phyloP scores from a whole-genome alignment of 257 asterid genomes.

The Solanum rostratum region DNA sequence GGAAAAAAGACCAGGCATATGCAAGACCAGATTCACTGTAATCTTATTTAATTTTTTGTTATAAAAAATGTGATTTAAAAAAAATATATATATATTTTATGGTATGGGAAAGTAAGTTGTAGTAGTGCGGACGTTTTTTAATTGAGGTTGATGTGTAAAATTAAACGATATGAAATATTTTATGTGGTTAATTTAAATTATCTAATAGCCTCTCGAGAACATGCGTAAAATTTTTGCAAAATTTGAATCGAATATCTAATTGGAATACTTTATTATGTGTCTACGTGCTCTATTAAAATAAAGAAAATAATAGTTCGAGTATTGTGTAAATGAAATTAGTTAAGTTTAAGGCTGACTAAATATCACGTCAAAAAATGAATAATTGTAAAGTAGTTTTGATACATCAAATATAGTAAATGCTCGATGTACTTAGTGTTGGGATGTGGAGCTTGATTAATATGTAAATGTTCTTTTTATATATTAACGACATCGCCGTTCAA shows the following conservation, averaged over 20 bases:
- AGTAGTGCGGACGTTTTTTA: background rate
- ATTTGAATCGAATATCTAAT: background rate
- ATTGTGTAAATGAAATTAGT: background rate
- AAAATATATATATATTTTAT: background rate
- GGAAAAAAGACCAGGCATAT: background rate
- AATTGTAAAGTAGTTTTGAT: background rate
- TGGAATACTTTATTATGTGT: background rate
- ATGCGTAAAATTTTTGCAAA: no score
- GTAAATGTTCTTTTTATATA: no score
- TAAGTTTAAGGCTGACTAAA: background rate
- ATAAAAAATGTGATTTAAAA: background rate
- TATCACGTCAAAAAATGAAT: background rate
- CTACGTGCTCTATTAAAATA: background rate
- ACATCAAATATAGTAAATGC: background rate
- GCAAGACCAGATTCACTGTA: conserved; percentile 16
- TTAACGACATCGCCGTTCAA: no score
- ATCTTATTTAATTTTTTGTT: background rate
- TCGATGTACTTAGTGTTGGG: background rate
- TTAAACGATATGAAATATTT: background rate
- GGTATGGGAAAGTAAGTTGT: background rate
- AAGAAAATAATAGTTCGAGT: background rate
- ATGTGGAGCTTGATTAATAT: no score
- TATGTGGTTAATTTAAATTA: no score
- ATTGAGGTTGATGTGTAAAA: background rate
- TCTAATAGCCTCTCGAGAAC: no score